phyloP scores from a whole-genome alignment of 1,284 basidiomycete species.

The Cutaneotrichosporon mucoides region DNA sequence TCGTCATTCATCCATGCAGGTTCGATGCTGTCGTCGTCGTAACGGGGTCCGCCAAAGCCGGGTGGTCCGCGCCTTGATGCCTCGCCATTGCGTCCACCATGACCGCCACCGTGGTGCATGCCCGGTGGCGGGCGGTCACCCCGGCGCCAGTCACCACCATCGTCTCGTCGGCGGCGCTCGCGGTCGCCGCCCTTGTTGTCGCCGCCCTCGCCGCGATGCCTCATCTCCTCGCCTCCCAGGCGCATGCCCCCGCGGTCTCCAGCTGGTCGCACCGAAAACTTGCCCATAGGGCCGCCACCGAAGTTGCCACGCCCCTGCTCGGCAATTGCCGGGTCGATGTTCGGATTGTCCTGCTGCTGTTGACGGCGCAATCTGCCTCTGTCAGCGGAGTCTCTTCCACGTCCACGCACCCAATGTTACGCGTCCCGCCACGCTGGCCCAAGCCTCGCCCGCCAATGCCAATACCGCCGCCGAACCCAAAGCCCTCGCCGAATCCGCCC shows the following conservation, averaged over 20 bases:
- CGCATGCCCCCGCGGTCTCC: conserved; percentile 21
- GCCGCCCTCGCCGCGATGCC: conserved; percentile 1
- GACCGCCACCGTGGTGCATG: conserved; percentile 3
- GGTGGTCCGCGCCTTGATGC: conserved; percentile 5
- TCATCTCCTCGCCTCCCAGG: conserved; percentile 29
- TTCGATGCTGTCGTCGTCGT: conserved; percentile 34
- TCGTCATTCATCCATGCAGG: conserved; percentile 46
- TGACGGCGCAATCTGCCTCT: conserved; percentile 7
- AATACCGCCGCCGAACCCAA: conserved; percentile 46
- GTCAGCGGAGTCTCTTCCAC: conserved; percentile 5
- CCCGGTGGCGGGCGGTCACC: not conserved
- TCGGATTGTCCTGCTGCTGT: conserved; percentile 9
- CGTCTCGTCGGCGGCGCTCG: conserved; percentile 5
- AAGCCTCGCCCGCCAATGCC: conserved; percentile 33
- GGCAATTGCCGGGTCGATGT: conserved; percentile 19
- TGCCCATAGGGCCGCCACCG: conserved; percentile 31
- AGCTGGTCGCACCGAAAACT: conserved; percentile 26
- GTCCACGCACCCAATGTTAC: conserved; percentile 35
- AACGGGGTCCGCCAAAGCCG: conserved; percentile 7
- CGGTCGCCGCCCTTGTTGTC: conserved; percentile 19
- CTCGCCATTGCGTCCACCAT: conserved; percentile 16
- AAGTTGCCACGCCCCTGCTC: conserved; percentile 12
- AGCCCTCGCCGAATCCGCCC: conserved; percentile 43
- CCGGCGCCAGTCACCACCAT: conserved; percentile 8
- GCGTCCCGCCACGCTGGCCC: conserved; percentile 18